phyloP scores from a whole-genome alignment of 2,329 filamentous ascomycete species.

The Pseudophaeomoniella oleicola region DNA sequence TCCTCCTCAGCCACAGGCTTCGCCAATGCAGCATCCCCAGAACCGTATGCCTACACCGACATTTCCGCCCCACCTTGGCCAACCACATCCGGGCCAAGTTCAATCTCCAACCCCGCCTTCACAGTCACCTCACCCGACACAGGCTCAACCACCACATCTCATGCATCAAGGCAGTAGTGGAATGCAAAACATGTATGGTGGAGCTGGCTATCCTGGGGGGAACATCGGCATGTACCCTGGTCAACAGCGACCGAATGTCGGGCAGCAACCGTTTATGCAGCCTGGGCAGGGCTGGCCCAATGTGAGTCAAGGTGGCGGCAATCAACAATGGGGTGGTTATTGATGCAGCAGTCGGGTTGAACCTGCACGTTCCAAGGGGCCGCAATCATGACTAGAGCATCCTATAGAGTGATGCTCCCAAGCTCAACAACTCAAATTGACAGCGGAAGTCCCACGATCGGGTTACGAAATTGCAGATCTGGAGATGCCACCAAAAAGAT shows the following conservation, averaged over 20 bases:
- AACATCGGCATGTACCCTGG: background rate
- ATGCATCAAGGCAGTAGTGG: constrained; percentile 11
- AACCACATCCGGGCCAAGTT: constrained; percentile 23
- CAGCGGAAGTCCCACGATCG: background rate
- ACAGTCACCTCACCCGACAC: constrained; percentile 26
- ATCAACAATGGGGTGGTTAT: background rate
- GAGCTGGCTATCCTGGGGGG: background rate
- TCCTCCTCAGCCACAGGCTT: constrained; percentile 48
- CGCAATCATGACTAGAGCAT: too few relatives aligned
- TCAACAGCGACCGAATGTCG: background rate
- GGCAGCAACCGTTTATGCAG: background rate
- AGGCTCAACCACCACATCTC: constrained; percentile 16
- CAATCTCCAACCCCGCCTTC: constrained; percentile 22
- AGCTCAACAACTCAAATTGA: background rate
- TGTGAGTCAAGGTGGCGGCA: background rate
- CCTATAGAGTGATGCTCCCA: too few relatives aligned
- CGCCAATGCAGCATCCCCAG: constrained; percentile 30
- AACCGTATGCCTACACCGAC: constrained; percentile 23
- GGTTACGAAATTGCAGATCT: background rate
- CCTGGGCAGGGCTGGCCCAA: background rate
- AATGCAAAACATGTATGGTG: constrained; percentile 1
- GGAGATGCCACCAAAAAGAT: background rate
- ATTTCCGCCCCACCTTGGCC: constrained; percentile 4
- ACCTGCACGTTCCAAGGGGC: too few relatives aligned
- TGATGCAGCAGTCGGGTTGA: background rate